phyloP scores from a whole-genome alignment of 2,329 filamentous ascomycete species.

The Graphilbum fragrans region DNA sequence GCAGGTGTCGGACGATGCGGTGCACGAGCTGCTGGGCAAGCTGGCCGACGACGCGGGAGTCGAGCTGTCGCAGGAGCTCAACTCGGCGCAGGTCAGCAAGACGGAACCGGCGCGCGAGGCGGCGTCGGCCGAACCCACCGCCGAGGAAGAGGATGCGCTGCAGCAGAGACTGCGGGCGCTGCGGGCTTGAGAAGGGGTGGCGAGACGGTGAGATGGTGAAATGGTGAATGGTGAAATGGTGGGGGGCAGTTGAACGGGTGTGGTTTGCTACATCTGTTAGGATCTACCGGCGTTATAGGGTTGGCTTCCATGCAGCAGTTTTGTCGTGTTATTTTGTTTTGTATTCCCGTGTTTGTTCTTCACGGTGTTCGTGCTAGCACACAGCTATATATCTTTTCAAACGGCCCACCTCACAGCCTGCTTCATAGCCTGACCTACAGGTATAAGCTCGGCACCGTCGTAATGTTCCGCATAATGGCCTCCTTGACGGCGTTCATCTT shows the following conservation, averaged over 20 bases:
- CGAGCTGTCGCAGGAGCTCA: conserved; percentile 66
- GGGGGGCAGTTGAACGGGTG: too few relatives aligned
- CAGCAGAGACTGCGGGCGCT: conserved; percentile 46
- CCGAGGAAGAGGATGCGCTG: conserved; percentile 68
- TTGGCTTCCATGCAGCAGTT: too few relatives aligned
- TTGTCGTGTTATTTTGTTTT: too few relatives aligned
- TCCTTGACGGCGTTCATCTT: conserved; percentile 98
- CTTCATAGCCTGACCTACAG: too few relatives aligned
- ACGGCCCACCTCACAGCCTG: too few relatives aligned
- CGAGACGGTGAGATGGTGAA: too few relatives aligned
- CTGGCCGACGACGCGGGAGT: conserved; percentile 82
- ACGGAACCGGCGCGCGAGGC: conserved; percentile 42
- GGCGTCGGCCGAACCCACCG: conserved; percentile 52
- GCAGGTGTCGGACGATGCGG: conserved; percentile 68
- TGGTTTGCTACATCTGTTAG: too few relatives aligned
- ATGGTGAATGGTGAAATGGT: too few relatives aligned
- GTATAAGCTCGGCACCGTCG: conserved; percentile 77
- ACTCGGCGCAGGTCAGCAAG: conserved; percentile 39
- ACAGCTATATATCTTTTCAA: not conserved
- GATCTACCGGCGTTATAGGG: too few relatives aligned
- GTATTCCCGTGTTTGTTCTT: too few relatives aligned
- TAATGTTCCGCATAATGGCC: conserved; percentile 93
- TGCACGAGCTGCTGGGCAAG: conserved; percentile 74
- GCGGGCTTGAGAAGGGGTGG: conserved; percentile 26
- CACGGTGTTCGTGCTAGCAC: too few relatives aligned